Evolutionary conservation across 129 eudicot genomes (phyloP), one percentile per base, ranked within the genome.

Genomic region (Pittosporum tobira): DNA sequence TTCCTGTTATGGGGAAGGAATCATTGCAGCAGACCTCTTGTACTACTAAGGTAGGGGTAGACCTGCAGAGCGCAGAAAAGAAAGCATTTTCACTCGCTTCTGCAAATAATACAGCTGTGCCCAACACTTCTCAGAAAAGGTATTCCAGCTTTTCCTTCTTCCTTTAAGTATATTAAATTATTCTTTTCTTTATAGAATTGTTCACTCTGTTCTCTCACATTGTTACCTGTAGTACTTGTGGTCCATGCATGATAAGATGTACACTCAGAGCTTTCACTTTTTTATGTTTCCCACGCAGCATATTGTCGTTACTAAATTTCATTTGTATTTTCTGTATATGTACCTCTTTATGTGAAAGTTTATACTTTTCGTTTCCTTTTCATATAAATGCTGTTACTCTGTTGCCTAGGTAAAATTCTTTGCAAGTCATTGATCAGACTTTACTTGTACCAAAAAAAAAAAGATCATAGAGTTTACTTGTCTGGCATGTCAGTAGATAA

Each of bases 71-170:
- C 45, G 75, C 65, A 30, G 81, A 78, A 30, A 87, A 72, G 85
- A 76, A 75, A 69, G 65, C 72, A 73, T 64, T 75, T 68, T 80
- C 75, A 65, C 63, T 83, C 37, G 48, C 78, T 57, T 45, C 83
- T 79, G 79, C 65, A 58, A 84, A 79, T 63, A 66, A 31, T 19
- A 56, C 96, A 81, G 73, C 81, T 84, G 81, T 80, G 51, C 60
- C 55, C 59, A 77, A 61, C 69, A 66, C 20, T 24, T 69, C 94
- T 71, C 98, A 91, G 69, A 86, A 83, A 83, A 91, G 95, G 98
- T 86, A 36, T 51, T 34, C 19, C 57, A 25, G 46, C 68, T 74
- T 74, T 77, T 44, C 22, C 1, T 0, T 30, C 1, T 6, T 34
- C 4, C 13, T 48, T 20, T 30, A 10, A 51, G 36, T 26, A 28